Conservation (phyloP, 192 early-diverging fungal species). For the Gamsiella multidivaricata region DNA sequence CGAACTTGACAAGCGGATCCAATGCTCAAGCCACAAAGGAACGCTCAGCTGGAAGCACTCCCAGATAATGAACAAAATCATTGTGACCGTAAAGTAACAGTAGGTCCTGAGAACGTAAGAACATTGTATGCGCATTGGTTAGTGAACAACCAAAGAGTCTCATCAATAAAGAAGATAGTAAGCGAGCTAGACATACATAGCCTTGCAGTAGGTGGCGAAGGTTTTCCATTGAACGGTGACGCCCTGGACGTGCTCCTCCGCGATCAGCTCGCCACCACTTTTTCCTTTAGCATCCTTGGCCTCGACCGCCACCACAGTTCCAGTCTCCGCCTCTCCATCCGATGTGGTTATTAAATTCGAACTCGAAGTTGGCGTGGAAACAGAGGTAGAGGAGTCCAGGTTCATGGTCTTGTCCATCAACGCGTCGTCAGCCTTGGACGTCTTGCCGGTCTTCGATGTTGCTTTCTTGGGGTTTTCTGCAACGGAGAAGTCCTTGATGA, state of each 20-base stretch:
- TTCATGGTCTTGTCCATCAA: not conserved
- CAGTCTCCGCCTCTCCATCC: not conserved
- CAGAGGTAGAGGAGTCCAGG: not conserved
- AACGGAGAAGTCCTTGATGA: constrained; percentile 76
- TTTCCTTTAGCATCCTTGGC: not conserved
- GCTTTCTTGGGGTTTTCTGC: not conserved
- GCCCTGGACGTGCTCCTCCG: constrained; percentile 78
- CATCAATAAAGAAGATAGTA: too few relatives aligned
- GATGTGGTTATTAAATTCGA: not conserved
- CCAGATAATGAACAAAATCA: not conserved
- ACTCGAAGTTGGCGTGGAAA: not conserved
- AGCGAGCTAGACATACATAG: constrained; percentile 28
- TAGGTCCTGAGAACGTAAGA: not conserved
- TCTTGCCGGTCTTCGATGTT: not conserved
- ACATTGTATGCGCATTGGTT: too few relatives aligned
- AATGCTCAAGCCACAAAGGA: not conserved
- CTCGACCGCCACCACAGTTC: constrained; percentile 18
- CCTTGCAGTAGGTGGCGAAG: constrained; percentile 78
- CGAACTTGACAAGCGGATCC: not conserved
- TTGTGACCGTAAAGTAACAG: not conserved
- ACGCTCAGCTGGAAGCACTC: not conserved
- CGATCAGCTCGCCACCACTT: constrained; percentile 66
- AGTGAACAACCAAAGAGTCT: too few relatives aligned
- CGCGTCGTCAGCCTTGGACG: too few relatives aligned
- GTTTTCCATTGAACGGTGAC: constrained; percentile 80